Evolutionary conservation across 805 yeast genomes (phyloP).

Genomic region (Spathaspora sp.): DNA sequence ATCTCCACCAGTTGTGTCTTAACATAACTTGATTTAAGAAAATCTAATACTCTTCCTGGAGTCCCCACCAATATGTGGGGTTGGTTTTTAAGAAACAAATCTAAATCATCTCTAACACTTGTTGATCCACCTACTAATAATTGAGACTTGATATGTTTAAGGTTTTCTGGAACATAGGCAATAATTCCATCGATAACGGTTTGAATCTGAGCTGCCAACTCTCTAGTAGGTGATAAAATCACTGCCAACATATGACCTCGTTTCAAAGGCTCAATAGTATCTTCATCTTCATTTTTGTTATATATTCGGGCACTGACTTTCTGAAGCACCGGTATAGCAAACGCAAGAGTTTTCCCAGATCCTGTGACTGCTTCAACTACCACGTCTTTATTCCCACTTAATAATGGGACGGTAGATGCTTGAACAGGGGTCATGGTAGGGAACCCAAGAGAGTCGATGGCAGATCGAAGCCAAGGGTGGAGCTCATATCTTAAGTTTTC

Average conservation of each 20-base stretch:
- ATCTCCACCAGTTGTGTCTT: slow-evolving; percentile 65
- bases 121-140: slow-evolving; percentile 61
- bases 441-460: slow-evolving; percentile 72
- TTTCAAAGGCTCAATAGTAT: slow-evolving; percentile 30
- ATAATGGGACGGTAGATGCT: slow-evolving; percentile 87
- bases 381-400: slow-evolving; percentile 83
- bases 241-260: slow-evolving; percentile 71
- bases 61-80: slow-evolving; percentile 88
- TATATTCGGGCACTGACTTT: slow-evolving; percentile 42
- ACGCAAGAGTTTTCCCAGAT: slow-evolving; percentile 95
- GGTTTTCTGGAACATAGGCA: slow-evolving; percentile 50
- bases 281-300: slow-evolving; percentile 15
- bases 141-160: slow-evolving; percentile 48
- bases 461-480: slow-evolving; percentile 69
- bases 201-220: slow-evolving; percentile 67
- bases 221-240: slow-evolving; percentile 72
- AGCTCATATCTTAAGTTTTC: slow-evolving; percentile 47
- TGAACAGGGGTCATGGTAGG: slow-evolving; percentile 93
- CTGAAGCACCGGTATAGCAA: slow-evolving; percentile 77
- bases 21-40: slow-evolving; percentile 56
- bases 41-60: slow-evolving; percentile 84
- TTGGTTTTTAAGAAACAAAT: slow-evolving; percentile 44
- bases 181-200: slow-evolving; percentile 60
- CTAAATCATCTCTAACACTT: slow-evolving; percentile 68
- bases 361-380: slow-evolving; percentile 98